A percentile compares a stretch with the other conserved stretches of the same genome.
phyloP scores from a whole-genome alignment of 2,329 filamentous ascomycete genomes.

The Pestalotiopsis sp. region DNA sequence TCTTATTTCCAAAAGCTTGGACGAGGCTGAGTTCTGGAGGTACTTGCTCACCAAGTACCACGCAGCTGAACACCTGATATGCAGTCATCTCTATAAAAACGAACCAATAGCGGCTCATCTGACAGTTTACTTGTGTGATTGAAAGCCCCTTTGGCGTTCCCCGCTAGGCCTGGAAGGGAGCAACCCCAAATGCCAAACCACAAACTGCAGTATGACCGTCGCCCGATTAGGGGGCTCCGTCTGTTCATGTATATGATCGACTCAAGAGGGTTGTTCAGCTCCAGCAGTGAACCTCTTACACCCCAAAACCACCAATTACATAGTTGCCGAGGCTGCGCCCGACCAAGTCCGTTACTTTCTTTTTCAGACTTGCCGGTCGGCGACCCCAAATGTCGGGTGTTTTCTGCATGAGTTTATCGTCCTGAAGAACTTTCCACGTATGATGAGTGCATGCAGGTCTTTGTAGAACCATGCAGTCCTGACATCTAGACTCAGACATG shows the following conservation, averaged over 20 bases:
- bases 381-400: background rate
- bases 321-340: background rate
- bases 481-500: background rate
- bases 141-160: background rate
- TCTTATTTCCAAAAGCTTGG: background rate
- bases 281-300: background rate
- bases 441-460: background rate
- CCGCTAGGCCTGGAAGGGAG: background rate
- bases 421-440: background rate
- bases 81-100: too few relatives aligned
- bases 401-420: background rate
- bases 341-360: background rate
- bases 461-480: background rate
- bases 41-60: background rate
- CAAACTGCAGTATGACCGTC: background rate
- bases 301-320: background rate
- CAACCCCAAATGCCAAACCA: background rate
- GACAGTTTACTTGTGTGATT: background rate
- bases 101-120: background rate
- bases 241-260: background rate
- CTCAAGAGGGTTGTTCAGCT: background rate
- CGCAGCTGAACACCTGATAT: background rate
- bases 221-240: background rate
- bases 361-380: background rate
- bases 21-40: background rate